Base-by-base conservation (phyloP, 2,329 filamentous ascomycete genomes). In the Hymenoscyphus salicellus region DNA sequence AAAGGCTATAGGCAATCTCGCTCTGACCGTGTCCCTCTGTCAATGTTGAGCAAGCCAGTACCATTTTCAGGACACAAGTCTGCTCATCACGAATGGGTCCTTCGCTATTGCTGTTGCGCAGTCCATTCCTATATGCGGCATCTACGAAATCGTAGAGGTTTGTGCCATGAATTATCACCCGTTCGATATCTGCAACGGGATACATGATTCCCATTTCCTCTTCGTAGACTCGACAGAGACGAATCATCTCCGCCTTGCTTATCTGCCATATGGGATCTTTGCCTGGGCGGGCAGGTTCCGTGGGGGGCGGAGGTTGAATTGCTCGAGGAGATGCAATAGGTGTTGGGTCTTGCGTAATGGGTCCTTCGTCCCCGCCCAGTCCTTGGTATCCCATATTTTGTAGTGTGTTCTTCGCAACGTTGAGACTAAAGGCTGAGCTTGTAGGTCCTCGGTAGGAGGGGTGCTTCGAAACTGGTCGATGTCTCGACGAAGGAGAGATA, bases 151-250 rank as follows among this genome's bases (percentile, higher is more conserved):
- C 82, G 63, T 88, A 89, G 0, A 97, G 79, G 65, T 83, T 82
- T 67, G 85, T 87, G 6, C 89, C 88, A 75, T 96, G 90, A 5
- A 81, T 80, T 43, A 91, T 87, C 46, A 96, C 80, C 52, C 83
- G 83, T 52, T 90, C 85, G 41, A 96, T 89, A 70, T 91, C 85
- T 57, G 96, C 77, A 3, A 97, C 85, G 0, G 94, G 94, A 75
- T 96, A 97, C 92, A 97, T 96, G 72, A 94, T 85, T 55, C 92
- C 92, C 72, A 96, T 89, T 75, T 97, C 93, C 72, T 97, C 93
- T 70, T 96, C 91, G 73, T 95, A 94, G 0, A 96, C 81, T 16
- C 86, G 83, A 69, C 91, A 92, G 16, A 97, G 79, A 1, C 92
- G 86, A 23, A 94, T 77, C 72, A 95, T 91, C 73, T 97, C 93